Evolutionary conservation across 257 asterid species (phyloP).

Genomic region (Solanum piurae): DNA sequence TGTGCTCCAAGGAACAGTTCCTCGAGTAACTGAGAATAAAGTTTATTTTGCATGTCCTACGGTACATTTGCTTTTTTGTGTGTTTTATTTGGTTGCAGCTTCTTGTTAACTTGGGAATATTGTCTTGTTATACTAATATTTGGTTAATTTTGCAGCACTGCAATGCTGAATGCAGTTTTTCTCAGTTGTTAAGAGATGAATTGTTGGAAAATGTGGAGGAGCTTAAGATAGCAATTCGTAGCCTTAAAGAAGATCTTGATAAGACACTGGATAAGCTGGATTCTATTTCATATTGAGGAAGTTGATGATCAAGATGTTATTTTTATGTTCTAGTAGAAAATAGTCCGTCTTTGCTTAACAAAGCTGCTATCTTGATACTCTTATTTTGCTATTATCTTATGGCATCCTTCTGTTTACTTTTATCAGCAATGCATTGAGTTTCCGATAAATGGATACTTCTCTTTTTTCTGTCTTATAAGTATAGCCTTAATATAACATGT

Average conservation of each 20-base stretch:
- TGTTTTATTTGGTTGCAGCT: neutral
- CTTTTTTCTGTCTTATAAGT: neutral
- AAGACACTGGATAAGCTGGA: neutral
- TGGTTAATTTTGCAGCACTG: neutral
- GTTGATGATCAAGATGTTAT: neutral
- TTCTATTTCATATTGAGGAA: neutral
- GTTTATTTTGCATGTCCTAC: neutral
- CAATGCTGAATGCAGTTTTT: neutral
- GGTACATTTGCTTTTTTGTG: neutral
- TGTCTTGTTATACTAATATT: neutral
- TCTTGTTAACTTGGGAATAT: rapidly evolving
- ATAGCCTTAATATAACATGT: neutral
- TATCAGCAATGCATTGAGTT: neutral
- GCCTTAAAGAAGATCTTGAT: neutral
- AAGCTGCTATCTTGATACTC: neutral
- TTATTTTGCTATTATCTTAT: neutral
- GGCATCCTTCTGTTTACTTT: neutral
- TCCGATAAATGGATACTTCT: neutral
- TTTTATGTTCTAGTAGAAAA: neutral
- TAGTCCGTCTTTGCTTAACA: neutral
- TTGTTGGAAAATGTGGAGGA: neutral
- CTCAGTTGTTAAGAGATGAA: neutral
- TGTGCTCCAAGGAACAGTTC: neutral
- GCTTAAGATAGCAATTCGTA: neutral
- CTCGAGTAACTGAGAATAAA: neutral